Evolutionary conservation across 2,329 filamentous ascomycete genomes (phyloP).

Genomic region (Xylaria arbuscula): DNA sequence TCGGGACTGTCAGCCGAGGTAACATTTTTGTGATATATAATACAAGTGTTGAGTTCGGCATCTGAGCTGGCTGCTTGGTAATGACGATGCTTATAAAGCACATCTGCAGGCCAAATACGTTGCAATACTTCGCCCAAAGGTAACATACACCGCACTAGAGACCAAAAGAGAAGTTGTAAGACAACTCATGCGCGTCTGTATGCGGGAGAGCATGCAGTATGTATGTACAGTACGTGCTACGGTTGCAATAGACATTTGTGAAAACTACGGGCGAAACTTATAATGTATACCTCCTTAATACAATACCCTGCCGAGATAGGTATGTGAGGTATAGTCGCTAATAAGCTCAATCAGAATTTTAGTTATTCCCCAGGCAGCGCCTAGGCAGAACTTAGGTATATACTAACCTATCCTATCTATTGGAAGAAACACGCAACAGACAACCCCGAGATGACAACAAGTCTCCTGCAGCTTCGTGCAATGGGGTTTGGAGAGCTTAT

Average conservation of each 20-base stretch:
- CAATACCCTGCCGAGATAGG: not conserved
- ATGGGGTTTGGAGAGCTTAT: conserved; percentile 30
- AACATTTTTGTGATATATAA: not conserved
- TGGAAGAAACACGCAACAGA: conserved; percentile 16
- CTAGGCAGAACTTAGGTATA: not conserved
- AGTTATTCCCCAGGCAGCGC: not conserved
- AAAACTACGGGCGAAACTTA: not conserved
- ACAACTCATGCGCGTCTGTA: conserved; percentile 9
- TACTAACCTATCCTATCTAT: not conserved
- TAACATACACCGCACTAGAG: conserved; percentile 19
- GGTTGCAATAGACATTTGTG: not conserved
- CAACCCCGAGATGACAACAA: conserved; percentile 18
- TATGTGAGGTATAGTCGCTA: not conserved
- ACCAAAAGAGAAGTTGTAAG: conserved; percentile 15
- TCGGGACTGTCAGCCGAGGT: not conserved
- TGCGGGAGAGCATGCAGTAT: conserved; percentile 29
- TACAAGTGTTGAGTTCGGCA: conserved; percentile 1
- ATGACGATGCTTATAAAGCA: conserved; percentile 32
- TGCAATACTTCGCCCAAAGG: conserved; percentile 30
- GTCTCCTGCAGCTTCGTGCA: conserved; percentile 22
- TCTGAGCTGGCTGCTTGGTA: conserved; percentile 16
- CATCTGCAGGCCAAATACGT: conserved; percentile 16
- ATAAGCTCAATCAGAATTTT: too few species aligned
- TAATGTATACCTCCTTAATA: not conserved
- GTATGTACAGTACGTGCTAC: conserved; percentile 4